A percentile compares a stretch with the other conserved stretches of the same genome.
These are phyloP conservation scores for Aspergillus sp. DNA, from an alignment of 2,329 filamentous ascomycete genomes.

Conservation along the genomic window DNA sequence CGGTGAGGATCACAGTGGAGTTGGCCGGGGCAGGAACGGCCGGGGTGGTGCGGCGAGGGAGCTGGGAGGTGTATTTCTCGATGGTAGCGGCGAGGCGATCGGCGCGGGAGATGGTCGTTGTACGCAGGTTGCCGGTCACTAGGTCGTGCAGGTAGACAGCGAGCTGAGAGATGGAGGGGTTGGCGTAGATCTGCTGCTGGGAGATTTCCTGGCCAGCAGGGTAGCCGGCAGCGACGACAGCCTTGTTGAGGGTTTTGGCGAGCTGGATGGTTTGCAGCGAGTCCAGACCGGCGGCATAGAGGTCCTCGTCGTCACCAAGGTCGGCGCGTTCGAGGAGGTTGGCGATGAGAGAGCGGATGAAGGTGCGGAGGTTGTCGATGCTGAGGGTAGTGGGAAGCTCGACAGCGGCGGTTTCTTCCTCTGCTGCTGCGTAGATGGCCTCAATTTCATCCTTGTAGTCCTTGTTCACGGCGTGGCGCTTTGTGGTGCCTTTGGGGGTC, in stretches of 20 bases:
- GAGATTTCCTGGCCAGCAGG: background rate
- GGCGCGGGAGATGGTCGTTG: background rate
- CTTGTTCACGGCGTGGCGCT: slow-evolving; percentile 42
- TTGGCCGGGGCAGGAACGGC: background rate
- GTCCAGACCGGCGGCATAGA: slow-evolving; percentile 29
- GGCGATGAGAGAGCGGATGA: slow-evolving; percentile 14
- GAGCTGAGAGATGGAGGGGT: slow-evolving; percentile 5
- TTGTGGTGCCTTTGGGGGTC: slow-evolving; percentile 51
- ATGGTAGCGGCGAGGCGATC: slow-evolving; percentile 8
- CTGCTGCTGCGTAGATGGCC: slow-evolving; percentile 41
- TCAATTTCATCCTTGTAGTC: slow-evolving; percentile 52
- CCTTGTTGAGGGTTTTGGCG: slow-evolving; percentile 15
- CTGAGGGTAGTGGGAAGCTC: slow-evolving; percentile 7
- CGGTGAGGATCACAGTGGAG: slow-evolving; percentile 43
- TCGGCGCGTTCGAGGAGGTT: slow-evolving; percentile 14
- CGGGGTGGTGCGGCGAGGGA: background rate
- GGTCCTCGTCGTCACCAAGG: slow-evolving; percentile 18
- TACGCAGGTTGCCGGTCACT: background rate
- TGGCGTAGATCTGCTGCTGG: slow-evolving; percentile 11
- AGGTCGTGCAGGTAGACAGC: background rate
- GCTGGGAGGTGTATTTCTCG: slow-evolving; percentile 3
- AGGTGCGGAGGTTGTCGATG: slow-evolving; percentile 11
- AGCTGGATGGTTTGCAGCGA: slow-evolving; percentile 31
- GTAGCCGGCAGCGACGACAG: background rate
- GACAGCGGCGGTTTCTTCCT: background rate